Evolutionary conservation across 2,329 filamentous ascomycete species (phyloP), one percentile per base, ranked within the genome.

Genomic region (Elsinoe fawcettii): DNA sequence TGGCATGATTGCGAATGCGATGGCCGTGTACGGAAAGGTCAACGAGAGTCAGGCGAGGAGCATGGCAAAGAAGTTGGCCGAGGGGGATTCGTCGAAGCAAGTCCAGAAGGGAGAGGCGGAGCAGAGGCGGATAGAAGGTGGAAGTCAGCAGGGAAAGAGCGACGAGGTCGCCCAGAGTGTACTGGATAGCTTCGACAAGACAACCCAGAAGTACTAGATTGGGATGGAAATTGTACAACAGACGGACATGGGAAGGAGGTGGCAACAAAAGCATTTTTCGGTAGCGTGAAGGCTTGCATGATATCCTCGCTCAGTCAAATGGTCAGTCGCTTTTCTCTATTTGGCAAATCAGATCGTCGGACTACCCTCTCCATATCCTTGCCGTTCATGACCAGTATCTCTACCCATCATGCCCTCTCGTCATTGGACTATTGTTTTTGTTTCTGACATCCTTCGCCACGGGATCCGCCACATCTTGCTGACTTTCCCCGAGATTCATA

Each of bases 11-110:
- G 91, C 93, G 37, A 95, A 89, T 16, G 93, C 91, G 1, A 85
- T 99, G 78, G 87, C 90, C 56, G 91, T 99, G 16, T 99, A 96
- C 71, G 90, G 92, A 59, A 96, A 95, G 71, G 88, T 99, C 44
- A 90, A 84, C 64, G 83, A 92, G 66, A 82, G 85, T 0, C 90
- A 96, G 73, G 82, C 83, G 23, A 86, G 82, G 69, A 77, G 78
- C 9, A 79, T 88, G 71, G 82, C 84, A 4, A 78, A 78, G 62
- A 77, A 78, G 65, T 53, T 65, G 16, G 57, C 63, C 23, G 53
- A 23, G 18, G 58, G 58, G 18, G 51, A 57, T 47, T 41, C 53
- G 37, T 34, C 57, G 41, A 59, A 59, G 60, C 11, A n/a, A 22
- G 60, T 34, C 16, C 41, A 44, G 49, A 44, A 63, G 59, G 16